Base-by-base conservation (phyloP, 2,329 filamentous ascomycete genomes). In the Aureobasidium sp. region DNA sequence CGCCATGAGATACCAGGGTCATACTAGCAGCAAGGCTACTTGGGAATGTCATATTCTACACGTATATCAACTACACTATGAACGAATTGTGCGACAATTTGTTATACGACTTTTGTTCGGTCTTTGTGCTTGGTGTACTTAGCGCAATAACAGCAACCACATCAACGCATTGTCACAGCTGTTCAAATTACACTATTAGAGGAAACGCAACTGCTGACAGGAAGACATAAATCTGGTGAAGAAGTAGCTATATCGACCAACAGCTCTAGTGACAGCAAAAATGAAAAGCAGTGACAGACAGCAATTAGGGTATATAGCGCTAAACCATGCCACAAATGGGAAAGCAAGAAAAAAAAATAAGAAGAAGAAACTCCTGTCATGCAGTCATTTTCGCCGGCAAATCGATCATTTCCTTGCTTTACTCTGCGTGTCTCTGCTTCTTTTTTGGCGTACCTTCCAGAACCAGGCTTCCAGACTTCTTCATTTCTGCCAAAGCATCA, bases 381-480 rank as follows among this genome's bases (percentile, higher is more conserved):
- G 15, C 29, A 57, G n/a, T 29, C 20, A 7, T 23, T n/a, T 13
- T 44, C 42, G 39, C 17, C 39, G 44, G 34, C 26, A n/a, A 32
- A 42, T 15, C 39, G 12, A 23, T 12, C 37, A 4, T 39, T 23
- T 23, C 27, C 27, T 12, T 9, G 10, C 29, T 32, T 51, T 27
- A 41, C n/a, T 48, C 32, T 8, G 20, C n/a, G 12, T 15, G 9
- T 27, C 41, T 60, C n/a, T 68, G 69, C 64, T 64, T 69, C 36
- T 62, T 65, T 67, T 71, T 73, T 64, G 68, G 71, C 17, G 78
- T 77, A 47, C 75, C 78, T 37, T 76, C 77, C 46, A 87, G 72
- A 34, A 87, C 76, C 37, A 77, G 77, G 23, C 76, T 74, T 5
- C 84, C 84, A 44, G 79, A 80, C 41, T 74, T 73, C 70, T 79